phyloP scores from a whole-genome alignment of 2,329 filamentous ascomycete species.

The Pestalotiopsis sp. region DNA sequence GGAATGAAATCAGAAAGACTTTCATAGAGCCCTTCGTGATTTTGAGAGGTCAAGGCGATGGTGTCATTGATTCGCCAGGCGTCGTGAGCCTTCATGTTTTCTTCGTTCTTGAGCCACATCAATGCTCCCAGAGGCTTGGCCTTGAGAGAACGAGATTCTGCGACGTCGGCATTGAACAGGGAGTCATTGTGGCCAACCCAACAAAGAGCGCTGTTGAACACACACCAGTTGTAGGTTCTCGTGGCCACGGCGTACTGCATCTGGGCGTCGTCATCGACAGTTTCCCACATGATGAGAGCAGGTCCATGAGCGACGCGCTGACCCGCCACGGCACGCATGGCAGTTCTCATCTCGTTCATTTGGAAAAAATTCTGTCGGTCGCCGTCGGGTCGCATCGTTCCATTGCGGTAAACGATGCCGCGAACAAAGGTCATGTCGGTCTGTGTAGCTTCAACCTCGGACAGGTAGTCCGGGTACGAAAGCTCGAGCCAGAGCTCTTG shows the following conservation, averaged over 20 bases:
- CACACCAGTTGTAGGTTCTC: conserved; percentile 3
- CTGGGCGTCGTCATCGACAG: not conserved
- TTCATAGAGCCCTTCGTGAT: not conserved
- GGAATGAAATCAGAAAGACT: not conserved
- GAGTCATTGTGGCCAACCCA: not conserved
- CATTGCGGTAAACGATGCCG: conserved; percentile 1
- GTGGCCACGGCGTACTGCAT: conserved; percentile 5
- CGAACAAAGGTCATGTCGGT: not conserved
- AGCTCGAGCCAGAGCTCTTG: conserved; percentile 1
- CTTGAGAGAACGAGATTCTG: not conserved
- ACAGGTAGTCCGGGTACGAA: not conserved
- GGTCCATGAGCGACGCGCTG: conserved; percentile 1
- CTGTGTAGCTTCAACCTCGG: not conserved
- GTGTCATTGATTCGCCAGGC: not conserved
- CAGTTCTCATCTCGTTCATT: conserved; percentile 4
- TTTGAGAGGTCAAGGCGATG: not conserved
- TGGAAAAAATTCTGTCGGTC: conserved; percentile 8
- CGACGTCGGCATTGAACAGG: not conserved
- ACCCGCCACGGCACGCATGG: conserved; percentile 1
- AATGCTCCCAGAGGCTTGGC: not conserved
- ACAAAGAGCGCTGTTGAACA: conserved; percentile 5
- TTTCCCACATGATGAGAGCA: conserved; percentile 2
- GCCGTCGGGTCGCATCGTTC: conserved; percentile 5
- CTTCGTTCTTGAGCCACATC: conserved; percentile 9
- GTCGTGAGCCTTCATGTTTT: conserved; percentile 5